phyloP scores from a whole-genome alignment of 2,329 filamentous ascomycete species.

The Aspergillus piperis region DNA sequence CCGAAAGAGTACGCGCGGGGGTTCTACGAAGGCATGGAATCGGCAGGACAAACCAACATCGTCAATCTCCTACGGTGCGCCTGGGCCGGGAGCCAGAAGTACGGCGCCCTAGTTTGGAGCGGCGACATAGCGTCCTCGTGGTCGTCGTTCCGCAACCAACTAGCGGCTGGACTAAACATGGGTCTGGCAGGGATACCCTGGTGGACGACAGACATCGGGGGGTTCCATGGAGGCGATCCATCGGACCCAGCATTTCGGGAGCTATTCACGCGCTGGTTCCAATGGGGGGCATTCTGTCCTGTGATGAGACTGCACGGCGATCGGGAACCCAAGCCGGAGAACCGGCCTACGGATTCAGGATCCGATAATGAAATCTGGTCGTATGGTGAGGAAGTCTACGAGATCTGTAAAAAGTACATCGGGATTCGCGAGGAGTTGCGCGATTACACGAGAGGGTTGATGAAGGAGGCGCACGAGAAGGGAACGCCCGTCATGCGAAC shows the following conservation, averaged over 20 bases:
- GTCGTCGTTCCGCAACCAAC: conserved; percentile 60
- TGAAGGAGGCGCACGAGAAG: conserved; percentile 61
- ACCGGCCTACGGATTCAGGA: conserved; percentile 30
- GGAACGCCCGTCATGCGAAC: conserved; percentile 64
- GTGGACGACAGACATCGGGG: conserved; percentile 73
- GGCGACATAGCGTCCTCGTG: conserved; percentile 68
- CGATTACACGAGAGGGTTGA: conserved; percentile 59
- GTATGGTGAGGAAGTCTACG: conserved; percentile 62
- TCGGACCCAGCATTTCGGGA: conserved; percentile 60
- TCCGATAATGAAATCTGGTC: conserved; percentile 61
- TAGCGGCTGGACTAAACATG: conserved; percentile 67
- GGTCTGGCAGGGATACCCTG: conserved; percentile 64
- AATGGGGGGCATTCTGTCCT: conserved; percentile 68
- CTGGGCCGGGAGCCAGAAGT: conserved; percentile 63
- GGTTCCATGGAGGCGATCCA: conserved; percentile 67
- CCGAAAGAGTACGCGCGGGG: conserved; percentile 59
- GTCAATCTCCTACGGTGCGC: conserved; percentile 62
- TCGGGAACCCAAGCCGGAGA: conserved; percentile 56
- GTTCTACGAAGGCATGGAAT: conserved; percentile 61
- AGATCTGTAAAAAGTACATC: conserved; percentile 63
- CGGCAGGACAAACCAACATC: conserved; percentile 56
- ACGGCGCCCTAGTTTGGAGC: conserved; percentile 66
- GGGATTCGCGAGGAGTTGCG: conserved; percentile 59
- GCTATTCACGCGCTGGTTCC: conserved; percentile 68
- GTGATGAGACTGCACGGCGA: conserved; percentile 69